Conservation (phyloP, 441 rosid genomes). For the Pelargonium australe region DNA sequence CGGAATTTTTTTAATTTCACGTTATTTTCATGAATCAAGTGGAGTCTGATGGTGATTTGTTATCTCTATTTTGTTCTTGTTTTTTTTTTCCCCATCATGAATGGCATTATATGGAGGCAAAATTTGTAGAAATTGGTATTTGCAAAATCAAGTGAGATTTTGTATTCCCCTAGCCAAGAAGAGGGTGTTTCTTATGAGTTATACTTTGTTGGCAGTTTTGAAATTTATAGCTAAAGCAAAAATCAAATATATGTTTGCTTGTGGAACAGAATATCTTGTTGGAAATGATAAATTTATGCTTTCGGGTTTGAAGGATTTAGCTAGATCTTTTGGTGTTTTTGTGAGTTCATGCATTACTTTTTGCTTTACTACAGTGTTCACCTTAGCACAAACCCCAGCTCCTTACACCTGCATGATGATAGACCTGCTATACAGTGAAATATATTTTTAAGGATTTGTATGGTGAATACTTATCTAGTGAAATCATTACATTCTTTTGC, state of each 20-base stretch:
- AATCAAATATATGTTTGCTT: neutral
- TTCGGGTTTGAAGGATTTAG: neutral
- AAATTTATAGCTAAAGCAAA: neutral
- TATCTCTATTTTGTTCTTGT: too few relatives aligned
- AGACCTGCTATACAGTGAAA: neutral
- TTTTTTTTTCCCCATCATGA: too few relatives aligned
- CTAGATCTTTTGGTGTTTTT: neutral
- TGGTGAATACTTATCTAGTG: neutral
- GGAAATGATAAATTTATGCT: neutral
- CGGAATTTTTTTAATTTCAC: too few relatives aligned
- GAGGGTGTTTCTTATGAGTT: too few relatives aligned
- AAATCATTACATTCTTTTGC: constrained; percentile 22
- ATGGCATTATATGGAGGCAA: too few relatives aligned
- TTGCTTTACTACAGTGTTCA: neutral
- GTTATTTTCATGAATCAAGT: too few relatives aligned
- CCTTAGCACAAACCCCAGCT: neutral
- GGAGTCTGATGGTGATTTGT: too few relatives aligned
- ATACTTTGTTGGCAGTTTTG: neutral
- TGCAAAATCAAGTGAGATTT: too few relatives aligned
- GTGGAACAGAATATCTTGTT: neutral
- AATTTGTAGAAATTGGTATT: too few relatives aligned
- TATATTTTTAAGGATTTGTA: neutral
- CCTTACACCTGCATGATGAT: neutral
- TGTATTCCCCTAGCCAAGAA: too few relatives aligned
- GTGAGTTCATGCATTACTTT: neutral